These are phyloP conservation scores for Amphibolis antarctica DNA, from an alignment of 106 monocot genomes.

Conservation along the genomic window DNA sequence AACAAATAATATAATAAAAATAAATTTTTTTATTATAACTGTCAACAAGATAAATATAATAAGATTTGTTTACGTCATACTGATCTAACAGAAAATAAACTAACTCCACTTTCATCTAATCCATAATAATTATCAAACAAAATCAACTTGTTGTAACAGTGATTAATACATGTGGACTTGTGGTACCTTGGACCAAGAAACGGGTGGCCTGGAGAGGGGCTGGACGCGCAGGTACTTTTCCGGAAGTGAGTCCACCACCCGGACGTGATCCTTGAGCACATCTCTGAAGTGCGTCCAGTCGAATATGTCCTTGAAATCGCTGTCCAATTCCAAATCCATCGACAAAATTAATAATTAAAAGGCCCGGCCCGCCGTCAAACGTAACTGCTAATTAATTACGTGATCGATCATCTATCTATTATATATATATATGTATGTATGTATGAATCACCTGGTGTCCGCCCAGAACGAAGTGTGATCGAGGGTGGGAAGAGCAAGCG, in stretches of 20 bases:
- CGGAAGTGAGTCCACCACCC: slow-evolving; percentile 43
- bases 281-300: slow-evolving; percentile 42
- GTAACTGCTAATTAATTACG: no score
- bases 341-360: not conserved
- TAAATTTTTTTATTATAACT: no score
- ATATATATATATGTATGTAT: not conserved
- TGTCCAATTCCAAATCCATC: not conserved
- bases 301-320: slow-evolving; percentile 66
- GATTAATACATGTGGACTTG: no score
- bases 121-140: no score
- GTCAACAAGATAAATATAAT: no score
- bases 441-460: slow-evolving; percentile 35
- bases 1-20: no score
- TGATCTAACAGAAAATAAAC: no score
- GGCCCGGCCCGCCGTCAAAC: no score
- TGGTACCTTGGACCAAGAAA: slow-evolving; percentile 55
- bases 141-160: no score
- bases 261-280: slow-evolving; percentile 37
- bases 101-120: no score
- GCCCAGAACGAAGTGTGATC: slow-evolving; percentile 63
- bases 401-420: no score
- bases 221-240: slow-evolving; percentile 7
- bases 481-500: slow-evolving; percentile 40
- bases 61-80: no score
- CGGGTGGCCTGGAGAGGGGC: slow-evolving; percentile 28